Conservation (phyloP, 306 rosid genomes). For the Dalbergia cochinchinensis region DNA sequence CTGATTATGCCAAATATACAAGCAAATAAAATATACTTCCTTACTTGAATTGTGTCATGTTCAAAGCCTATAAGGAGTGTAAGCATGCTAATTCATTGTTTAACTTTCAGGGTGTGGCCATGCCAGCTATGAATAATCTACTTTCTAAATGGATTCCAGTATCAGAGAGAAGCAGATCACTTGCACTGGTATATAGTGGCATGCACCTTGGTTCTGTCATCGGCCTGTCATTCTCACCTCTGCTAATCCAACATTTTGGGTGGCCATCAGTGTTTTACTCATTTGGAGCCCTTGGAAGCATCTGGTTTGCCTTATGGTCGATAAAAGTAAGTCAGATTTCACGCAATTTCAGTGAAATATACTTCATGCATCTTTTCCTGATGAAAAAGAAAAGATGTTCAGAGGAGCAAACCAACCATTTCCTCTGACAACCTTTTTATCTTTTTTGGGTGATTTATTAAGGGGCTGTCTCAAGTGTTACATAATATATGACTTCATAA, state of each 20-base stretch:
- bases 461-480: conserved; percentile 1
- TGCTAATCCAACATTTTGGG: conserved; percentile 78
- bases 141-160: conserved; percentile 97
- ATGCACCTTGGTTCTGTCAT: conserved; percentile 98
- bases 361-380: conserved; percentile 16
- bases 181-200: conserved; percentile 94
- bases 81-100: neutral
- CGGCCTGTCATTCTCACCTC: conserved; percentile 89
- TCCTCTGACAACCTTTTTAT: conserved; percentile 1
- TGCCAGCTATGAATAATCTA: conserved; percentile 99
- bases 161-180: conserved; percentile 98
- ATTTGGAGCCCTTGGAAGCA: conserved; percentile 96
- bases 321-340: conserved; percentile 66
- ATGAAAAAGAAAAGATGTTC: neutral
- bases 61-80: conserved; percentile 1
- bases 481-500: conserved; percentile 27
- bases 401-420: conserved; percentile 24
- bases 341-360: conserved; percentile 30
- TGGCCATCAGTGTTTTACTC: conserved; percentile 98
- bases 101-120: conserved; percentile 90
- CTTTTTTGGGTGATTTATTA: conserved; percentile 38
- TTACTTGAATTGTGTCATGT: conserved; percentile 21
- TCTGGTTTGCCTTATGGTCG: conserved; percentile 93
- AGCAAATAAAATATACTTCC: conserved; percentile 1
- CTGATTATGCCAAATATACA: too few relatives aligned